These are phyloP conservation scores for Closterium sp. DNA, from an alignment of 139 green algal species.

Conservation along the genomic window DNA sequence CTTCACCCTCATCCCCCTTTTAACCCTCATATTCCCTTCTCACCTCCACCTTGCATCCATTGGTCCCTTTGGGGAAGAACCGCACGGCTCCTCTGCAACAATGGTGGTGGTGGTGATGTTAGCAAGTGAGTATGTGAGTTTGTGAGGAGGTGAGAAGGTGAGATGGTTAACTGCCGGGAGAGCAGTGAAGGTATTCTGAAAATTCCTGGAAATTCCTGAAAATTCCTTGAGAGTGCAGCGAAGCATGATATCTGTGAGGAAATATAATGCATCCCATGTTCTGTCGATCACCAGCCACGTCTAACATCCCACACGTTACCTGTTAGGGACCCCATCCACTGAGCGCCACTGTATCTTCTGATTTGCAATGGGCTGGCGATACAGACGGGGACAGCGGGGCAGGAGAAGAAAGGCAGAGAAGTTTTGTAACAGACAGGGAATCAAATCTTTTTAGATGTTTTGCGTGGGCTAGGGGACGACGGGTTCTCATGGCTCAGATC, in stretches of 20 bases:
- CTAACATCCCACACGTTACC: neutral
- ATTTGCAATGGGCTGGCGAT: neutral
- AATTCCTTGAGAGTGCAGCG: no score
- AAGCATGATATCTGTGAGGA: no score
- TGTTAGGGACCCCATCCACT: neutral
- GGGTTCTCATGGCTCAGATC: no score
- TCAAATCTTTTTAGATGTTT: no score
- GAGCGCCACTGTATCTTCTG: neutral
- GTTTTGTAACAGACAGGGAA: no score
- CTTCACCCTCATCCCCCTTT: no score
- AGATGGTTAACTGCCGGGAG: neutral
- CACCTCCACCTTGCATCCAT: conserved; percentile 1
- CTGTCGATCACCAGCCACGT: no score
- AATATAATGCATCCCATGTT: no score
- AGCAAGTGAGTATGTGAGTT: neutral
- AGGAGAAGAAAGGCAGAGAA: no score
- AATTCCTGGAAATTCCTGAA: no score
- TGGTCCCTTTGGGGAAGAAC: neutral
- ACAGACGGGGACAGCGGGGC: neutral
- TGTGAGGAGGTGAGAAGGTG: neutral
- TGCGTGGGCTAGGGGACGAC: no score
- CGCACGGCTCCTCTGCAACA: neutral
- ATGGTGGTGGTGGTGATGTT: neutral
- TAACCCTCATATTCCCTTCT: neutral
- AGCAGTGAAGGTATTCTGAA: neutral